Evolutionary conservation across 139 green algal genomes (phyloP), one percentile per base, ranked within the genome.

Genomic region (Spirogloea muscicola): DNA sequence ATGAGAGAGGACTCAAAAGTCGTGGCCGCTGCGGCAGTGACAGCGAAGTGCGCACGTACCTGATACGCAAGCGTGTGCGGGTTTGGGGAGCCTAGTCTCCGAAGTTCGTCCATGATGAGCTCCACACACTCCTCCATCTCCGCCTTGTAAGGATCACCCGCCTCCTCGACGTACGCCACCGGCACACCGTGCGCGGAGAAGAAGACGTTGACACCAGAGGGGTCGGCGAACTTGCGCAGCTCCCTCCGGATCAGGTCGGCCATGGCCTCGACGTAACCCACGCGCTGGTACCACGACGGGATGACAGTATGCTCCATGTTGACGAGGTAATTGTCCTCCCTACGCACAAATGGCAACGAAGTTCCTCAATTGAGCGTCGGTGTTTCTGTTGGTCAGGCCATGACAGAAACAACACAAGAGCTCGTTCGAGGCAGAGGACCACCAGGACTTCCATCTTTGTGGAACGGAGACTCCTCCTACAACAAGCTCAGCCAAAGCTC

Each of bases 121-220:
- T 40, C 46, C 33, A 99, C 88, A 80, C 94, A 98, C 78, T 97
- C 89, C 87, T 98, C 94, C 93, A 98, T 98, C 89, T 98, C 93
- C 64, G 88, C 86, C 72, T 96, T 96, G 87, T 99, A 99, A 0
- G 95, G 95, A 80, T 99, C 95, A 1, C 95, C 94, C 31, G 89
- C 91, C 71, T 96, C 86, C 62, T 92, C 84, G 21, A 98, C 92
- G 85, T 99, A 99, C 0, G 83, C 90, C 70, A 93, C 88, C 42
- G 95, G 95, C 60, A 99, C 95, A 40, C 95, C 95, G 78, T 99
- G 95, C 38, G 95, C 95, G 21, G 76, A 91, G 88, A 98, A 99
- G 85, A 99, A 98, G 27, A 96, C 84, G 46, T 90, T 72, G 0
- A 87, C 82, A n/a, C 76, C 60, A 27, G 37, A 39, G 34, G 58